Evolutionary conservation across 192 early-diverging fungal genomes (phyloP), one percentile per base, ranked within the genome.

Genomic region (Linnemannia hyalina): DNA sequence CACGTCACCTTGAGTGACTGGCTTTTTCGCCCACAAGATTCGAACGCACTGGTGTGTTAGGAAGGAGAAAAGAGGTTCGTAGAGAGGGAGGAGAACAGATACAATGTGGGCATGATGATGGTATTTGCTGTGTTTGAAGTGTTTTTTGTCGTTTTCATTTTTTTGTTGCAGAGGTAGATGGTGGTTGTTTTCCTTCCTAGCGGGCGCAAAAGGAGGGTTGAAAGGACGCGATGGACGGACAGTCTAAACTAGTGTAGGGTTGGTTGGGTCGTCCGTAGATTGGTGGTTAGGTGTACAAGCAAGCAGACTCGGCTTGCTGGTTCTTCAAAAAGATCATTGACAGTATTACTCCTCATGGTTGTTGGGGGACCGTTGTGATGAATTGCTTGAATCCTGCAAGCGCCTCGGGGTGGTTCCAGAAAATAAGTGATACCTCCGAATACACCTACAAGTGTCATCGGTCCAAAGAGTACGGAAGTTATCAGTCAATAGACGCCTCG

Each of bases 381-480:
- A 86, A 86, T 29, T 75, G 70, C 54, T 86, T 86, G 72, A 86
- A 86, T 74, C 84, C 84, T 70, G 73, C 77, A 40, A 86, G 55
- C 26, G 75, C 75, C 38, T 86, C 84, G n/a, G 84, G 84, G 65
- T 86, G 78, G 73, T 86, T 86, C 84, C 84, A 86, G 35, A 86
- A 86, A 70, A 86, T 86, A 46, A 86, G 84, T 20, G 84, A 86
- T 2, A 86, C 84, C 57, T 86, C 84, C 41, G 84, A 86, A 68
- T 86, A 86, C 6, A 86, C 84, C 84, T 86, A 65, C 65, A 46
- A 65, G 18, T 40, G 23, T 0, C 20, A 6, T n/a, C 20, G 20
- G n/a, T 55, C 15, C 36, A 38, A 42, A 10, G 47, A 42, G 69
- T 15, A 60, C 32, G 8, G 7, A 35, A 29, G 16, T 70, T 16